Percentiles rank a stretch among this genome's conserved stretches.
Conservation (phyloP, 106 monocot species). For the Hemerocallis citrina region DNA sequence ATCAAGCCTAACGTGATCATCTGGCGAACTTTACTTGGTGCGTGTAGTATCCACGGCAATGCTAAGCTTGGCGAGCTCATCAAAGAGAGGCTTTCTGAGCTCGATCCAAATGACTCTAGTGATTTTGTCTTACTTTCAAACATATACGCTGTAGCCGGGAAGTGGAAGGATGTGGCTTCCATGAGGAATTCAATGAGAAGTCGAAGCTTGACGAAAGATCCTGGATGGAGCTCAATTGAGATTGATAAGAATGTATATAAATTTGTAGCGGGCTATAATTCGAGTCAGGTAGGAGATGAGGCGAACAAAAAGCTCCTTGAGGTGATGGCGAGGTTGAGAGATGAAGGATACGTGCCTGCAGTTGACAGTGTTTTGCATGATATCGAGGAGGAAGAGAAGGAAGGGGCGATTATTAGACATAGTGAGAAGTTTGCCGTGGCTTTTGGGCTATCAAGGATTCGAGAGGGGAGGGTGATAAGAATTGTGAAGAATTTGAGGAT, state of each 20-base stretch:
- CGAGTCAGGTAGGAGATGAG: conserved; percentile 15
- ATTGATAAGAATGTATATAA: conserved; percentile 27
- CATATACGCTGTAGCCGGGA: conserved; percentile 38
- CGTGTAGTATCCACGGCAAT: conserved; percentile 59
- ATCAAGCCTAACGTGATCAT: conserved; percentile 41
- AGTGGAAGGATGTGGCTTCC: conserved; percentile 44
- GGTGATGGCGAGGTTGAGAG: conserved; percentile 29
- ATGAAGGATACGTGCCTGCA: conserved; percentile 34
- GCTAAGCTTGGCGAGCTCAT: conserved; percentile 40
- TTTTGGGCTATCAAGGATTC: conserved; percentile 31
- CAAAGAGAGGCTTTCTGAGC: conserved; percentile 29
- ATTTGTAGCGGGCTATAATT: conserved; percentile 33
- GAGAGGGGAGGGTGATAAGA: conserved; percentile 24
- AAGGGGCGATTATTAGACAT: conserved; percentile 29
- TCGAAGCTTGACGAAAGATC: conserved; percentile 31
- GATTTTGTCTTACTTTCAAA: conserved; percentile 53
- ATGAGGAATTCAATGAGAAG: conserved; percentile 39
- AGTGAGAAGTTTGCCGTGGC: conserved; percentile 75
- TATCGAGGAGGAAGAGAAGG: conserved; percentile 55
- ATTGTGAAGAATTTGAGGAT: conserved; percentile 54
- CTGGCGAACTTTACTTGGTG: conserved; percentile 72
- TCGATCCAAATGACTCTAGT: conserved; percentile 42
- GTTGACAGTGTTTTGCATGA: conserved; percentile 38
- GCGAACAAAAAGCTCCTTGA: conserved; percentile 27
- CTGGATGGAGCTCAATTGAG: conserved; percentile 65